Base-by-base conservation (phyloP, 768 basidiomycete genomes). In the Daedaleopsis nitida region DNA sequence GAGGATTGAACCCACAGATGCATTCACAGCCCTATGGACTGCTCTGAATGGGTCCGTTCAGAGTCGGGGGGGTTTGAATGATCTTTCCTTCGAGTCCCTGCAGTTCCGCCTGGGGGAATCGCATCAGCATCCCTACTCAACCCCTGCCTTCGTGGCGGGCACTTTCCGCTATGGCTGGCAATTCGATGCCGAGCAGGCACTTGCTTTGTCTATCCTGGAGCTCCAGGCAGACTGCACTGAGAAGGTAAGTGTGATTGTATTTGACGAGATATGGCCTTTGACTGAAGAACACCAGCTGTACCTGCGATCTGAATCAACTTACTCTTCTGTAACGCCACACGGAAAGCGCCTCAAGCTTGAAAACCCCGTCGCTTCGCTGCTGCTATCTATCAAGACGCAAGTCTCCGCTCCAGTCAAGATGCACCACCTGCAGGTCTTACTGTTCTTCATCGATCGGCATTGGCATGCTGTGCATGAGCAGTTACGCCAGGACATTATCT, bases 381-480 rank as follows among this genome's bases (percentile, higher is more conserved):
- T 93, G 11, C 67, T 76, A 52, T 78, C 78, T 12, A 80, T 89
- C 60, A 78, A 78, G 55, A 60, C 70, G 10, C 70, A 74, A 48
- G 62, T 58, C 17, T 64, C 72, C 3, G 69, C 74, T 66, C 65
- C 66, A 70, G 66, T 80, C 74, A 66, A 75, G 70, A 62, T 82
- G 76, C 75, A 83, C 65, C 78, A 82, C 65, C 75, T 96, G 1
- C 94, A 97, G 73, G 78, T 87, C 11, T 77, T 97, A 3, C 83
- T 96, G 23, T 97, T 98, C 77, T 79, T 97, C 70, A 82, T 95
- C 62, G 86, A 91, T 66, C 81, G 85, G 24, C 87, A 96, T 70
- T 94, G 92, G 92, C 27, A 65, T 14, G 69, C 78, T 23, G 73
- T 97, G 23, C 86, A 91, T 62, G 70, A 76, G 37, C 73, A 78